Base-by-base conservation (phyloP, 495 filamentous ascomycete species). In the Penicillium steckii region DNA sequence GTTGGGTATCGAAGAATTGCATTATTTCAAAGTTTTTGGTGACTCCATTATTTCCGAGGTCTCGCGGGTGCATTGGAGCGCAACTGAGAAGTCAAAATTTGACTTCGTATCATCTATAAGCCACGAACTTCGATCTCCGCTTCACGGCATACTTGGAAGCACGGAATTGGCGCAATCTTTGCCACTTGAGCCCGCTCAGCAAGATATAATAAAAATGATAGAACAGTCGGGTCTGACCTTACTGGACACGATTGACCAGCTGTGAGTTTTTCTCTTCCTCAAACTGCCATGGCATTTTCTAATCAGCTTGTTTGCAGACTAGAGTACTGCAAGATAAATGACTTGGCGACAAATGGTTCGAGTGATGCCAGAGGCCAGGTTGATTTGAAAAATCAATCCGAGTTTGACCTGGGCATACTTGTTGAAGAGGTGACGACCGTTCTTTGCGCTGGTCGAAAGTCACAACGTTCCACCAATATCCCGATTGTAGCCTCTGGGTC, bases 81-180 rank as follows among this genome's bases (percentile, higher is more conserved):
- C 51, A 15, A 75, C 70, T 13, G 77, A 84, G 43, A 73, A 68
- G 43, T 77, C 80, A 19, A 90, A 91, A 57, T 79, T 82, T 3
- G 85, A 86, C 47, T 85, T 90, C 48, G 82, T 91, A 23, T 83
- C 83, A 0, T 87, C 82, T 12, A 80, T 91, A 19, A 87, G 83
- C 27, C 88, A 91, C 59, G 88, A 91, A 54, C 71, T 90, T 17
- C 79, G 88, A 0, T 86, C 80, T 0, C 88, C 88, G 0, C 64
- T 91, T 13, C 85, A 89, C 53, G 86, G 86, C 3, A 84, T 88
- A 44, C 60, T 88, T 1, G 83, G 81, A 0, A 82, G 76, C 57
- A 75, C 80, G 1, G 86, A 90, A 64, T 74, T 91, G 30, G 59
- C 90, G 9, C 73, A 80, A 22, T 77, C 82, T 9, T 81, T 76